Evolutionary conservation across 2,329 filamentous ascomycete genomes (phyloP), one percentile per base, ranked within the genome.

Genomic region (Xylaria sp.): DNA sequence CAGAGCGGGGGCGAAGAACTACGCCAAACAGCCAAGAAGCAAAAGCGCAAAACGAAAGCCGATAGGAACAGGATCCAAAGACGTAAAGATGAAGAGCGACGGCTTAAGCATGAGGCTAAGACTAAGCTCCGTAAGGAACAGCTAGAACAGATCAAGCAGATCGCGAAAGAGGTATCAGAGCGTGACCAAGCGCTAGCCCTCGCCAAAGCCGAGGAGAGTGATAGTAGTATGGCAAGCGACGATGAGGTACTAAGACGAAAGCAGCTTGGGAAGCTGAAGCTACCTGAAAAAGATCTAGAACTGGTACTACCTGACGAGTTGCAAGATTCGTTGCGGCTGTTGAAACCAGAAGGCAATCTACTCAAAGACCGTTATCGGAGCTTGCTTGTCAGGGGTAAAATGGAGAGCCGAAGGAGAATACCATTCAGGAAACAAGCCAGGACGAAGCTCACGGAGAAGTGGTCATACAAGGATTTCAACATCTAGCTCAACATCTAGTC

Each of bases 301-400:
- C 79, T 98, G 74, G 85, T 98, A 69, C 80, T 98, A 69, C 87
- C 93, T 48, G 89, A 98, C 81, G 89, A 99, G 83, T 81, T 96
- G 76, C 86, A 97, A 80, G 88, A 97, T 77, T 90, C 93, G 58
- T 82, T 98, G 76, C 81, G 96, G 77, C 81, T 94, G 77, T 82
- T 97, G 72, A 97, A 95, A 81, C 96, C 96, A 0, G 96, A 99
- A 80, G 96, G 96, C n/a, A 98, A 98, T 78, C 83, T 98, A 47
- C 85, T 99, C 74, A 93, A 93, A 73, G 96, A 99, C 77, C 88
- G 96, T 59, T 98, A 97, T 84, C 86, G 96, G 70, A 98, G 89
- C 79, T 85, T 98, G 81, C 84, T 98, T 70, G 87, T 98, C 39
- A 89, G 94, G 71, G 96, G 96, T 68, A 97, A 96, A 82, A 82